Evolutionary conservation across 2,329 filamentous ascomycete genomes (phyloP).

Genomic region (Aspergillus felis): DNA sequence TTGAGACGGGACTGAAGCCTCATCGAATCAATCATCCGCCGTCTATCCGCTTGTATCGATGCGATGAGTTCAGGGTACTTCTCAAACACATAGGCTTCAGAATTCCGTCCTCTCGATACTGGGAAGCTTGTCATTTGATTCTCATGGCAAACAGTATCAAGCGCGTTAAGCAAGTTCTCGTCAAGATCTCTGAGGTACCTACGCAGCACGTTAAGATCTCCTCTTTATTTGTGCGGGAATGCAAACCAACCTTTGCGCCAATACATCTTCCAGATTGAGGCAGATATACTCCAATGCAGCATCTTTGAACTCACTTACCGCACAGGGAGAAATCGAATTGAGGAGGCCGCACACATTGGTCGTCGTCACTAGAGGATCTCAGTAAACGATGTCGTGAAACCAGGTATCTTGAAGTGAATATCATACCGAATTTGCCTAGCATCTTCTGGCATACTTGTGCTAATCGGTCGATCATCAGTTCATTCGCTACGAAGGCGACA

Average conservation of each 20-base stretch:
- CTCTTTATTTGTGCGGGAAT: not conserved
- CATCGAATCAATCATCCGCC: constrained; percentile 71
- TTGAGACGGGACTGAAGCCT: constrained; percentile 60
- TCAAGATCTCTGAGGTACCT: constrained; percentile 80
- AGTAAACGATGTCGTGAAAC: constrained; percentile 11
- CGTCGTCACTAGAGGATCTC: constrained; percentile 57
- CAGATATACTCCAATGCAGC: constrained; percentile 87
- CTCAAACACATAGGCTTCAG: constrained; percentile 52
- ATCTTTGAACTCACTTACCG: constrained; percentile 80
- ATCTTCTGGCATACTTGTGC: constrained; percentile 84
- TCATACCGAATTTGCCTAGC: constrained; percentile 69
- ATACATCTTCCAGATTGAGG: constrained; percentile 82
- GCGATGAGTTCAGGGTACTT: constrained; percentile 44
- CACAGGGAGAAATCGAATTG: constrained; percentile 80
- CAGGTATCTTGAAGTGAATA: constrained; percentile 5
- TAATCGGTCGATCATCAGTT: constrained; percentile 89
- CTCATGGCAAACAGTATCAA: constrained; percentile 73
- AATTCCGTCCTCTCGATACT: constrained; percentile 70
- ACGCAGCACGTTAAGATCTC: constrained; percentile 12
- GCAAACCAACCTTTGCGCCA: constrained; percentile 68
- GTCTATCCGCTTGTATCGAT: constrained; percentile 42
- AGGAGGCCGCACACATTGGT: constrained; percentile 83
- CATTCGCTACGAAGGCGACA: constrained; percentile 84
- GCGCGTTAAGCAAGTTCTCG: constrained; percentile 71
- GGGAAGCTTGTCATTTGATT: constrained; percentile 78